A percentile compares a stretch with the other conserved stretches of the same genome.
phyloP scores from a whole-genome alignment of 73 alveolate genomes.

The Paramecium octaurelia region DNA sequence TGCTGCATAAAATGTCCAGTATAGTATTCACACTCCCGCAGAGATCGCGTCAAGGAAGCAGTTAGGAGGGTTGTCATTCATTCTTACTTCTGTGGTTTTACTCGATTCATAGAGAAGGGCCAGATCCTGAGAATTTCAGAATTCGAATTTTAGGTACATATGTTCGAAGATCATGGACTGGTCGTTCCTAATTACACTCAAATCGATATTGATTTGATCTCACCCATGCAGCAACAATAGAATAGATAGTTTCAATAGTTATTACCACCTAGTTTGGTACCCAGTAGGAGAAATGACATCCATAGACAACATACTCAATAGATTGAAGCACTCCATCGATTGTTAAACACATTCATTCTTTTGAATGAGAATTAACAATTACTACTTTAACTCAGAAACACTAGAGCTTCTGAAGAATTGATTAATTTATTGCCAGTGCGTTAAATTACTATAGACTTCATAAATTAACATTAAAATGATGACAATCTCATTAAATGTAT shows the following conservation, averaged over 20 bases:
- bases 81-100: background rate
- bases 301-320: constrained; percentile 24
- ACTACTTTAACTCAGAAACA: background rate
- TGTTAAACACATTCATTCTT: background rate
- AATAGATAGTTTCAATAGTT: background rate
- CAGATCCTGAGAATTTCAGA: background rate
- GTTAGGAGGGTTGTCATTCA: background rate
- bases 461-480: background rate
- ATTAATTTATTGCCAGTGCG: background rate
- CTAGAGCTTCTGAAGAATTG: background rate
- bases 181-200: background rate
- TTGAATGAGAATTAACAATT: background rate
- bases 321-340: constrained; percentile 33
- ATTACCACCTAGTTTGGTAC: background rate
- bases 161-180: background rate
- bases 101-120: background rate
- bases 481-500: background rate
- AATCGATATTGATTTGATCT: background rate
- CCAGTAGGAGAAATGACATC: background rate
- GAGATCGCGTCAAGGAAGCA: background rate
- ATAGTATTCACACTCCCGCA: background rate
- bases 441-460: background rate
- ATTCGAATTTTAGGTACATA: background rate
- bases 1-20: background rate
- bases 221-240: background rate